A percentile compares a stretch with the other conserved stretches of the same genome.
These are phyloP conservation scores for Zygosaccharomyces pseudobailii DNA, from an alignment of 1,139 yeast genomes.

Conservation along the genomic window DNA sequence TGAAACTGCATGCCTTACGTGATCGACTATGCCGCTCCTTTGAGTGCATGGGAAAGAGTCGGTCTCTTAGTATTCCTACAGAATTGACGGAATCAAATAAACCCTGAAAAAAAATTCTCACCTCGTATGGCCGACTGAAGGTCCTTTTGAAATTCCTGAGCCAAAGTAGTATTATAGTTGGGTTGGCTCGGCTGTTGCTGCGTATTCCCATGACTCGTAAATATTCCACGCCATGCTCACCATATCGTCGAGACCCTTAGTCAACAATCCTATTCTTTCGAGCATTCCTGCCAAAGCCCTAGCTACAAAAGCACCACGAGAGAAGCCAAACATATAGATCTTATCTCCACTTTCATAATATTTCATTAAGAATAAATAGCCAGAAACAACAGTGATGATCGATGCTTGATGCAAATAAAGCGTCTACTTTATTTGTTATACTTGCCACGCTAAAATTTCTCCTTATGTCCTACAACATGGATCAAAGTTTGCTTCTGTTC, in stretches of 20 bases:
- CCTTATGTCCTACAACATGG: constrained; percentile 29
- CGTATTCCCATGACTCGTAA: constrained; percentile 56
- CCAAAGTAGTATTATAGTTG: constrained; percentile 40
- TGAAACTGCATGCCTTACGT: constrained; percentile 61
- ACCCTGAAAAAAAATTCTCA: constrained; percentile 53
- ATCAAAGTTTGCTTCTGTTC: constrained; percentile 45
- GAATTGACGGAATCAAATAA: constrained; percentile 65
- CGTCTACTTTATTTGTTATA: constrained; percentile 38
- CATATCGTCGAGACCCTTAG: constrained; percentile 50
- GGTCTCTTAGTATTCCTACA: constrained; percentile 53
- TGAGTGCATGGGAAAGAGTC: constrained; percentile 57
- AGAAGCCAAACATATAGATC: constrained; percentile 55
- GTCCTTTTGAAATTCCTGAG: constrained; percentile 49
- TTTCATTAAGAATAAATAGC: constrained; percentile 49
- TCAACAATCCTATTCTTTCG: constrained; percentile 53
- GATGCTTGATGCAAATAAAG: constrained; percentile 49
- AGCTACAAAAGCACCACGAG: constrained; percentile 64
- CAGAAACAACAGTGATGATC: constrained; percentile 52
- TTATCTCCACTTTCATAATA: constrained; percentile 46
- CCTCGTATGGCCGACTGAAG: constrained; percentile 41
- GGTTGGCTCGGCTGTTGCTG: constrained; percentile 51
- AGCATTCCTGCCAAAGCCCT: constrained; percentile 60
- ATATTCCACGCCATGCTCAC: constrained; percentile 57
- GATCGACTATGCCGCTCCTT: constrained; percentile 46
- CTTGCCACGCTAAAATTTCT: constrained; percentile 20